Base-by-base conservation (phyloP, 1,284 basidiomycete genomes). In the Abortiporus biennis region DNA sequence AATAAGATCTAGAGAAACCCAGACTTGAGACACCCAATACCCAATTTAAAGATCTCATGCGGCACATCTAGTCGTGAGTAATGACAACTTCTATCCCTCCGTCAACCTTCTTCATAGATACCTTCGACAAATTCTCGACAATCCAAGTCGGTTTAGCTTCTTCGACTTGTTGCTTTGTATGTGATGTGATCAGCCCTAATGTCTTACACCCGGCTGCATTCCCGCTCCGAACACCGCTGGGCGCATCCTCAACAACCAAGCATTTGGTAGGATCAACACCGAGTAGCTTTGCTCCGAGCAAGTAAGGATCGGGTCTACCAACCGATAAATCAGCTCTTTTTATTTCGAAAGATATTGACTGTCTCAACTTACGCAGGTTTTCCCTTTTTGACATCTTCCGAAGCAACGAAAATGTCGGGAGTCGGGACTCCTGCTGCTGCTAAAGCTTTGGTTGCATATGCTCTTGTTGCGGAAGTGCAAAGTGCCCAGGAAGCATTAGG, bases 201-300 rank as follows among this genome's bases (percentile, higher is more conserved):
- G 89, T 88, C 53, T 74, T 84, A 56, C 83, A 80, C 11, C 91
- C 90, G 8, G 89, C 86, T 0, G 81, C 76, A 23, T 77, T 69
- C 6, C 90, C 90, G 42, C 85, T 82, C 33, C 65, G 68, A 44
- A 93, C 69, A 12, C 90, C 92, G 5, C 76, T 76, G 1, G 90
- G 91, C 1, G 92, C 88, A 65, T 94, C 92, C 60, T 93, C 91
- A 31, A 93, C 73, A 8, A 93, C 90, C 40, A 93, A 68, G 77
- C 84, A 89, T 29, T 73, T 73, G 40, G 68, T 61, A 20, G 80
- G 76, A 27, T 75, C 68, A 9, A 80, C 74, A 1, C 76, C 71
- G 55, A 76, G 79, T 45, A 67, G 68, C 54, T 78, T 62, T 17
- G 86, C 85, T 11, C 84, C 86, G 23, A 82, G 68, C 40, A 88